A percentile compares a stretch with the other conserved stretches of the same genome.
These are phyloP conservation scores for Gentiana macrophylla DNA, from an alignment of 257 asterid genomes.

Conservation along the genomic window DNA sequence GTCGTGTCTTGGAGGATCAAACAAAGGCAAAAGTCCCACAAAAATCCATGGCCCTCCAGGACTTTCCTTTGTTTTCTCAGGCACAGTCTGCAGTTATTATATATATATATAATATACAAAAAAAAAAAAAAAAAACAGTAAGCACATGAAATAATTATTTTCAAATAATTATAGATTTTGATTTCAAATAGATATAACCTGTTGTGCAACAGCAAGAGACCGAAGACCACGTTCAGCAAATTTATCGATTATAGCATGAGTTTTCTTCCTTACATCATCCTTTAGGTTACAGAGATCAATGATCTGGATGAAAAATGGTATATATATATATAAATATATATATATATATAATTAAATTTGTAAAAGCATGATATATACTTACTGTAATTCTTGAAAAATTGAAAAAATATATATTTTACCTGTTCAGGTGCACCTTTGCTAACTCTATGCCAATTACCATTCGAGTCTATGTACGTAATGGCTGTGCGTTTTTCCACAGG, in stretches of 20 bases:
- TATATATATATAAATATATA: background rate
- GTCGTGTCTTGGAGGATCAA: conserved; percentile 56
- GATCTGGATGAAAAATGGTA: conserved; percentile 19
- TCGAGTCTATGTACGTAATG: conserved; percentile 51
- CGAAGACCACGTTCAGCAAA: conserved; percentile 58
- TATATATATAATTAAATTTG: background rate
- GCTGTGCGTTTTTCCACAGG: conserved; percentile 94
- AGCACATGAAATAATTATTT: background rate
- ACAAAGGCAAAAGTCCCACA: conserved; percentile 50
- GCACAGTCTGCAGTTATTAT: conserved; percentile 23
- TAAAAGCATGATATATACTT: background rate
- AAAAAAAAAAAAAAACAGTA: too few relatives aligned
- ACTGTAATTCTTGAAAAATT: background rate
- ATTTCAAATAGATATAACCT: conserved; percentile 14
- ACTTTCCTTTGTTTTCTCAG: conserved; percentile 42
- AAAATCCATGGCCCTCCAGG: conserved; percentile 46
- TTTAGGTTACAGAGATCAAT: conserved; percentile 29
- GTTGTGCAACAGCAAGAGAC: conserved; percentile 43
- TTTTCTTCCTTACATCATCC: conserved; percentile 23
- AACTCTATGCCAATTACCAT: conserved; percentile 74
- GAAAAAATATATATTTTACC: conserved; percentile 19
- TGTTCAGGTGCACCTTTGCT: conserved; percentile 99
- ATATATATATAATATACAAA: too few relatives aligned
- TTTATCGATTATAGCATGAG: conserved; percentile 35
- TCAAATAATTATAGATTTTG: background rate